Percentiles rank a stretch among this genome's conserved stretches.
phyloP scores from a whole-genome alignment of 2,329 filamentous ascomycete genomes.

The Ambrosiella xylebori region DNA sequence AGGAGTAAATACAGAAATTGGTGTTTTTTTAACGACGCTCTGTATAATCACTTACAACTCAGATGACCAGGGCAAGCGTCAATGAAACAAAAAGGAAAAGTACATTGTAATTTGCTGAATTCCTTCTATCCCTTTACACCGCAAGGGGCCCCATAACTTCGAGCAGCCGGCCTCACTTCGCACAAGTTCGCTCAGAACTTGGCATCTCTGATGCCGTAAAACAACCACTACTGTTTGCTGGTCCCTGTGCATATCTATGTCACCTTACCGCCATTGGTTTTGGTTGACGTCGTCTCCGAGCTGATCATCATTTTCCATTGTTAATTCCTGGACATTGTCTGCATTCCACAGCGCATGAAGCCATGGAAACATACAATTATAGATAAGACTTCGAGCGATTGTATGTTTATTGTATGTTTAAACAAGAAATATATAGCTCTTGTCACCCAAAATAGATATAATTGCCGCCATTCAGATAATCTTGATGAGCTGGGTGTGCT shows the following conservation, averaged over 20 bases:
- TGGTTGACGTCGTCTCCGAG: background rate
- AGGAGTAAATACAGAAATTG: background rate
- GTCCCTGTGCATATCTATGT: background rate
- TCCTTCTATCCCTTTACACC: background rate
- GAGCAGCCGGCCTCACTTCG: background rate
- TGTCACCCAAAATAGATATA: background rate
- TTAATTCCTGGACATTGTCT: background rate
- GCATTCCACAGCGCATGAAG: background rate
- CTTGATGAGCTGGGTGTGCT: background rate
- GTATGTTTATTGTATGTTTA: background rate
- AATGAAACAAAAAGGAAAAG: background rate
- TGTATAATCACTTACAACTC: background rate
- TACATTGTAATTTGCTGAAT: background rate
- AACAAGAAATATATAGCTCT: background rate
- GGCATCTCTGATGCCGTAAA: background rate
- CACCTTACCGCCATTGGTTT: background rate
- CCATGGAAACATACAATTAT: background rate
- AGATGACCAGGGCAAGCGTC: background rate
- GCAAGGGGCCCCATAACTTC: too few relatives aligned
- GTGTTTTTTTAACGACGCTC: background rate
- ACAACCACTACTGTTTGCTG: background rate
- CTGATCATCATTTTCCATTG: background rate
- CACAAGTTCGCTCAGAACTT: slow-evolving; percentile 2
- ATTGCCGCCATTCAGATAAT: background rate
- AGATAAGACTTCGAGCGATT: background rate